phyloP scores from a whole-genome alignment of 2,329 filamentous ascomycete species.

The Neonectria faginata region DNA sequence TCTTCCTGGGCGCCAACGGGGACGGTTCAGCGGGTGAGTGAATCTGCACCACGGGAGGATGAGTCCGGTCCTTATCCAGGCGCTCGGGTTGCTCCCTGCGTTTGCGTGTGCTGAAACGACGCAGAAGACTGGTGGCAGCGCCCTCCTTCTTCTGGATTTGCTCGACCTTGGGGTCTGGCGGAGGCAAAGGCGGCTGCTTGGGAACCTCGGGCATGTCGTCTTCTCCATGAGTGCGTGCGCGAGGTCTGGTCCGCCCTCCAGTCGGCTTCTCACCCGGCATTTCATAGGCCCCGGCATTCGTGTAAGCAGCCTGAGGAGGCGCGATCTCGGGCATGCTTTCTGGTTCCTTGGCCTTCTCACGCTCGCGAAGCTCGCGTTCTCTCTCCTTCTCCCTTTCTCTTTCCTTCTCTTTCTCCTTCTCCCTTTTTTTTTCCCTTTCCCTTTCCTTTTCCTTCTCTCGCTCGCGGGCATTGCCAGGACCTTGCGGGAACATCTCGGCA shows the following conservation, averaged over 20 bases:
- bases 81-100: slow-evolving; percentile 76
- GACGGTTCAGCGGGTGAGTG: slow-evolving; percentile 76
- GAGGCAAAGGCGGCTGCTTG: slow-evolving; percentile 48
- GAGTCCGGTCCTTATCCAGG: slow-evolving; percentile 72
- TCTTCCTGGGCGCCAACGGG: slow-evolving; percentile 77
- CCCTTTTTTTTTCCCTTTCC: slow-evolving; percentile 40
- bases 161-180: slow-evolving; percentile 68
- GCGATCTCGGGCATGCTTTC: slow-evolving; percentile 76
- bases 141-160: slow-evolving; percentile 84
- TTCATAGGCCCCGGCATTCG: slow-evolving; percentile 86
- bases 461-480: slow-evolving; percentile 56
- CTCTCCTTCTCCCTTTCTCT: slow-evolving; percentile 40
- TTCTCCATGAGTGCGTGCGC: slow-evolving; percentile 93
- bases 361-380: slow-evolving; percentile 39
- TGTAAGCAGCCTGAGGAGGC: slow-evolving; percentile 87
- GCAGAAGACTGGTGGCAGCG: slow-evolving; percentile 83
- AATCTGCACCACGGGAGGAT: slow-evolving; percentile 80
- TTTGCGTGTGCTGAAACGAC: slow-evolving; percentile 90
- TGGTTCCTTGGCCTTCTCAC: slow-evolving; percentile 54
- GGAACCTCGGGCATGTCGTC: slow-evolving; percentile 81
- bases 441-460: slow-evolving; percentile 45
- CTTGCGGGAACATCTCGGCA: slow-evolving; percentile 54
- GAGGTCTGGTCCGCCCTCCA: slow-evolving; percentile 82
- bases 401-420: slow-evolving; percentile 36
- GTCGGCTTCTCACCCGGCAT: slow-evolving; percentile 90